A percentile compares a stretch with the other conserved stretches of the same genome.
These are phyloP conservation scores for Lichtheimia ornata DNA, from an alignment of 371 early-diverging fungal species.

Conservation along the genomic window DNA sequence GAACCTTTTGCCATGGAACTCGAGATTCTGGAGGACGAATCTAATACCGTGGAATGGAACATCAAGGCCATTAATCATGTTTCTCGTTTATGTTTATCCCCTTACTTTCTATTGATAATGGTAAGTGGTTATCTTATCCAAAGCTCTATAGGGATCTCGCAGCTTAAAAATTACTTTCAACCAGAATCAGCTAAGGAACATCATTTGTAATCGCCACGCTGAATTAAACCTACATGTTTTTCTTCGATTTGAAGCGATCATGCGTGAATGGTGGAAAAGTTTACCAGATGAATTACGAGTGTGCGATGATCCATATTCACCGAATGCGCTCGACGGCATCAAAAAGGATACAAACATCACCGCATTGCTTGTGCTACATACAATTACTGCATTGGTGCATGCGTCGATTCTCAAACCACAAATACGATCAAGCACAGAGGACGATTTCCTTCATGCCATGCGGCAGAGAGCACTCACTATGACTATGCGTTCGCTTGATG, in stretches of 20 bases:
- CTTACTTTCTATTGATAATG: too few relatives aligned
- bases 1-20: too few relatives aligned
- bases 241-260: neutral
- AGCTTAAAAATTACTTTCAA: too few relatives aligned
- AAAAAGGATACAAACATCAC: neutral
- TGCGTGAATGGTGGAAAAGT: slow-evolving; percentile 7
- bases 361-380: neutral
- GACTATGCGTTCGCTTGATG: neutral
- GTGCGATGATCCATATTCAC: slow-evolving; percentile 6
- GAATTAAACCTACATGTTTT: slow-evolving; percentile 1
- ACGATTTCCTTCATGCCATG: neutral
- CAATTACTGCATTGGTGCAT: neutral
- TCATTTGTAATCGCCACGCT: neutral
- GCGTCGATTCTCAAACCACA: slow-evolving; percentile 3
- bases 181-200: too few relatives aligned
- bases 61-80: too few relatives aligned
- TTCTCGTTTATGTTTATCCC: too few relatives aligned
- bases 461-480: neutral
- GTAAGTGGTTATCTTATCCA: too few relatives aligned
- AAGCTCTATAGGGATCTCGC: too few relatives aligned
- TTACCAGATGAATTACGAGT: slow-evolving; percentile 3
- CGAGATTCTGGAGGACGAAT: too few relatives aligned
- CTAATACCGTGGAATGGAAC: too few relatives aligned
- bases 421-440: neutral
- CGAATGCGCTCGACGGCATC: neutral